Conservation (phyloP, 1,139 yeast genomes). For the Trichomonascaceae sp. region DNA sequence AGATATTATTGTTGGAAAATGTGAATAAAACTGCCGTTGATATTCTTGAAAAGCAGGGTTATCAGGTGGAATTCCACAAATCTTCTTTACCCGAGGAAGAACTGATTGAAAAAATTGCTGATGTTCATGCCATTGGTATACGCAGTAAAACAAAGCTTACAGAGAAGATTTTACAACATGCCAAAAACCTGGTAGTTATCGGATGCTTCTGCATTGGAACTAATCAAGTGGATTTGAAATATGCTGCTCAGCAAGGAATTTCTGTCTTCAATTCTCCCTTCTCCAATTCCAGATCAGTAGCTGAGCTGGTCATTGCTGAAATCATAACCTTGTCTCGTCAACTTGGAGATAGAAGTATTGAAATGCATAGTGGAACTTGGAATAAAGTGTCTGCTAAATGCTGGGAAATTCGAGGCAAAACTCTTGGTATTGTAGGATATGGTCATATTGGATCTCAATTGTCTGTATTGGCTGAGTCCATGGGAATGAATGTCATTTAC, state of each 20-base stretch:
- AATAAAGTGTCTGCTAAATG: conserved; percentile 91
- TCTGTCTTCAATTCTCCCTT: conserved; percentile 98
- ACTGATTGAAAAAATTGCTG: conserved; percentile 85
- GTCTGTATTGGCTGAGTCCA: conserved; percentile 92
- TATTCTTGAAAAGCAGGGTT: conserved; percentile 82
- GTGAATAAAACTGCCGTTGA: conserved; percentile 88
- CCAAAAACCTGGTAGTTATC: conserved; percentile 80
- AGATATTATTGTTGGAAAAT: conserved; percentile 83
- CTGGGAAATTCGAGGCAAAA: conserved; percentile 99
- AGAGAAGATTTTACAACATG: conserved; percentile 70
- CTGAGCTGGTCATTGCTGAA: conserved; percentile 95
- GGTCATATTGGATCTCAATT: conserved; percentile 98
- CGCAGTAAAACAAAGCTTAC: conserved; percentile 94
- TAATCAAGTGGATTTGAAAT: conserved; percentile 90
- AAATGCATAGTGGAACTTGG: conserved; percentile 97
- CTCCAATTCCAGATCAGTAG: conserved; percentile 97
- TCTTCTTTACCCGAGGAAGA: conserved; percentile 88
- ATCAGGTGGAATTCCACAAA: conserved; percentile 93
- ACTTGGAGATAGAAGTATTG: conserved; percentile 93
- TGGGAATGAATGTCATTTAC: conserved; percentile 96
- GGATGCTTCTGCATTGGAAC: conserved; percentile 99
- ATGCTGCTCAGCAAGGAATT: conserved; percentile 88
- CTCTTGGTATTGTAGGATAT: conserved; percentile 93
- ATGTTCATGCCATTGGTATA: conserved; percentile 95
- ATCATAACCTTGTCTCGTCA: conserved; percentile 92